These are phyloP conservation scores for Trichosporon sp. DNA, from an alignment of 1,284 basidiomycete species.

Conservation along the genomic window DNA sequence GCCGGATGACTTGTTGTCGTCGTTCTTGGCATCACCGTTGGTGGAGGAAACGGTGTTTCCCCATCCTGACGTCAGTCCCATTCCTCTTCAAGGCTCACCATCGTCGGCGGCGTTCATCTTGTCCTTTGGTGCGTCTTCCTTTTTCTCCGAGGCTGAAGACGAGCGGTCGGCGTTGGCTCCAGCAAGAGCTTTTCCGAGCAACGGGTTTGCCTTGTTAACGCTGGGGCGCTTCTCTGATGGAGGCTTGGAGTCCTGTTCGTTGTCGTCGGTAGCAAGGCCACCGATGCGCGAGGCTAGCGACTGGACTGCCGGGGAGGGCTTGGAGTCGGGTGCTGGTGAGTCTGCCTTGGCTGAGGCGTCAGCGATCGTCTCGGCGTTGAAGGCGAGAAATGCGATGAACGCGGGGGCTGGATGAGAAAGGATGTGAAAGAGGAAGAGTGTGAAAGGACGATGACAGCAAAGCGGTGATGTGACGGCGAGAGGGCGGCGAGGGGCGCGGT, in stretches of 20 bases:
- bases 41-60: neutral
- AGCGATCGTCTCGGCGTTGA: neutral
- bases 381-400: neutral
- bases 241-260: neutral
- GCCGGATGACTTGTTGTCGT: conserved; percentile 19
- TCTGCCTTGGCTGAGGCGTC: neutral
- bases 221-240: conserved; percentile 23
- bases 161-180: conserved; percentile 33
- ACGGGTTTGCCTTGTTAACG: conserved; percentile 27
- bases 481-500: neutral
- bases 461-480: neutral
- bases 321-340: conserved; percentile 13
- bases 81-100: conserved; percentile 2
- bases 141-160: conserved; percentile 11
- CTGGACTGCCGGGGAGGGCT: conserved; percentile 28
- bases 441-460: neutral
- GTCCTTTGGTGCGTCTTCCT: conserved; percentile 1
- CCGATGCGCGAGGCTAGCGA: conserved; percentile 39
- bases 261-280: conserved; percentile 32
- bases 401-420: neutral
- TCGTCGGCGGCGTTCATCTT: conserved; percentile 10
- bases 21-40: neutral
- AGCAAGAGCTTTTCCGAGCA: conserved; percentile 42
- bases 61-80: conserved; percentile 8
- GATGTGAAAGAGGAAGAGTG: neutral